A percentile compares a stretch with the other conserved stretches of the same genome.
phyloP scores from a whole-genome alignment of 2,329 filamentous ascomycete genomes.

The Paecilomyces sp. region DNA sequence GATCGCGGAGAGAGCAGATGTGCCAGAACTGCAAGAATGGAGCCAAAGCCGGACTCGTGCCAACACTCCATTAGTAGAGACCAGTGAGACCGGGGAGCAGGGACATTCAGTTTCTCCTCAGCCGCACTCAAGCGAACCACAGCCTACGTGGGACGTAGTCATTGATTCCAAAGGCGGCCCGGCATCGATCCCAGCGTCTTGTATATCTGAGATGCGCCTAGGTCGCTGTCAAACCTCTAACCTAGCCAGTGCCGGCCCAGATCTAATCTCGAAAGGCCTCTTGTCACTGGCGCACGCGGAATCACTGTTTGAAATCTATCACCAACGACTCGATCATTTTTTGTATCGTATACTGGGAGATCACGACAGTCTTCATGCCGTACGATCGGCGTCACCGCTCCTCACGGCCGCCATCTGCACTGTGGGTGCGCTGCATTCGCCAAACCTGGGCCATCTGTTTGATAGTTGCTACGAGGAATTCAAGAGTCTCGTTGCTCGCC shows the following conservation, averaged over 20 bases:
- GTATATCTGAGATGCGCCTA: constrained; percentile 11
- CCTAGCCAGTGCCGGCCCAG: constrained; percentile 12
- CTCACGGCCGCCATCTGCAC: constrained; percentile 40
- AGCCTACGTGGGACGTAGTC: constrained; percentile 27
- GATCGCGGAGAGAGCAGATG: constrained; percentile 12
- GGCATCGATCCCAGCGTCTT: constrained; percentile 18
- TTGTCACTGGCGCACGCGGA: constrained; percentile 38
- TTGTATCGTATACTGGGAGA: constrained; percentile 37
- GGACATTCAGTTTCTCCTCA: background rate
- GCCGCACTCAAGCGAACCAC: constrained; percentile 12
- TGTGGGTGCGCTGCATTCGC: constrained; percentile 39
- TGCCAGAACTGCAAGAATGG: constrained; percentile 8
- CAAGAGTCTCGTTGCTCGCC: constrained; percentile 34
- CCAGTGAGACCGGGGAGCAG: background rate
- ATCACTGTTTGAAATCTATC: constrained; percentile 34
- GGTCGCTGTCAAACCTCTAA: constrained; percentile 3
- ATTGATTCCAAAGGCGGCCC: constrained; percentile 32
- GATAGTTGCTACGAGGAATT: constrained; percentile 36
- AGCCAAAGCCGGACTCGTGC: background rate
- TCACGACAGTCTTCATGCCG: constrained; percentile 30
- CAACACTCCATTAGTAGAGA: background rate
- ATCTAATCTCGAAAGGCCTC: constrained; percentile 39
- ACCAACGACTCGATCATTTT: constrained; percentile 40
- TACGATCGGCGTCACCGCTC: constrained; percentile 35
- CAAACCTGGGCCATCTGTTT: constrained; percentile 18